Evolutionary conservation across 2,329 filamentous ascomycete genomes (phyloP), one percentile per base, ranked within the genome.

Genomic region (Sporothrix luriei): DNA sequence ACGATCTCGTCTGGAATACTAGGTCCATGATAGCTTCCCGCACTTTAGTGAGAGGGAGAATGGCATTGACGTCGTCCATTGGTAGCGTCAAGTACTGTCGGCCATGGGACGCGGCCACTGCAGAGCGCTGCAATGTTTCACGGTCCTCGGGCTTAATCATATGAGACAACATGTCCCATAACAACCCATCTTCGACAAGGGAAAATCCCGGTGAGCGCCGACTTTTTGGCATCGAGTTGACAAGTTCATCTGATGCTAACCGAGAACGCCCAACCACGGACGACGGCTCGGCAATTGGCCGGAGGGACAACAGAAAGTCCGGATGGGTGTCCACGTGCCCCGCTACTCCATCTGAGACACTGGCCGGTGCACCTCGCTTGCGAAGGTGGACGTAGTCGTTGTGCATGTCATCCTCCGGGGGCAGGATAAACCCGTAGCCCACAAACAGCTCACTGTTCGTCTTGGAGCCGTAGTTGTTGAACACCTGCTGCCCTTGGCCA

Each of bases 381-480:
- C 84, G 82, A 11, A 88, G 79, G 74, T 88, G 86, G 0, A 85
- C 77, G 74, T 88, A 88, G 76, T 88, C 86, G 73, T 88, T 88
- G 75, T 88, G 86, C 69, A 88, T 78, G 4, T 75, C 76, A 0
- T 78, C 76, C 0, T 80, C 81, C 68, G 82, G 79, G 1, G 84
- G 82, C 0, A 89, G 75, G 72, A 85, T 81, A 75, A 90, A 90
- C 2, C 87, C 87, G 74, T 90, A 90, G 0, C 84, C 87, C 1
- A 90, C 79, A 0, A 90, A 81, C 29, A 90, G 80, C 79, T 92
- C 89, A 70, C 89, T 90, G 74, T 93, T 93, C 7, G 90, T 91
- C 78, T 92, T 91, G 75, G 81, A 77, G 40, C 90, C 90, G 75
- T 93, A 93, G 77, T 91, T 92, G 80, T 92, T 91, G 75, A 83